Evolutionary conservation across 768 basidiomycete genomes (phyloP).

Genomic region (Lactarius sp.): DNA sequence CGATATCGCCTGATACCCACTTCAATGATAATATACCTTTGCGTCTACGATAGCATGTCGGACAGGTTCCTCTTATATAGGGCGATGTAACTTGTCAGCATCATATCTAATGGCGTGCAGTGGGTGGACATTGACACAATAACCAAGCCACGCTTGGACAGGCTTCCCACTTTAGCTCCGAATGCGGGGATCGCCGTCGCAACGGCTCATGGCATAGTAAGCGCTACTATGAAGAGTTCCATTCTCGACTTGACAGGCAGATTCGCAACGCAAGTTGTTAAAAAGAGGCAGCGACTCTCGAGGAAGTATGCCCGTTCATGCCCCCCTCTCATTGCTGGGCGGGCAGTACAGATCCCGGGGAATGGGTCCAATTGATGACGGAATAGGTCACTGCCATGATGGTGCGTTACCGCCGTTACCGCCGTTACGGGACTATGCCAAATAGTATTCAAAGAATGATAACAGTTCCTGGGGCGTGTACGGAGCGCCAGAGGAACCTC

Average conservation of each 20-base stretch:
- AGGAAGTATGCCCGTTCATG: too few species aligned
- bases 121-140: too few species aligned
- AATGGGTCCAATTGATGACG: too few species aligned
- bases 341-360: neutral
- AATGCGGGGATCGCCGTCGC: neutral
- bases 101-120: too few species aligned
- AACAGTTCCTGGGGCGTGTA: neutral
- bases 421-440: too few species aligned
- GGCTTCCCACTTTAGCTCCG: neutral
- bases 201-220: too few species aligned
- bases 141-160: too few species aligned
- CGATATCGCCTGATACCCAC: neutral
- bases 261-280: too few species aligned
- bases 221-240: neutral
- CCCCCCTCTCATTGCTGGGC: neutral
- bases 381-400: neutral
- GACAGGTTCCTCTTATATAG: neutral
- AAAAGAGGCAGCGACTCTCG: too few species aligned
- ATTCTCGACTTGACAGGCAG: neutral
- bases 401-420: conserved; percentile 1
- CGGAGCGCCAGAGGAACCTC: conserved; percentile 16
- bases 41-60: neutral
- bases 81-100: too few species aligned
- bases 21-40: neutral
- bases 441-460: neutral